Evolutionary conservation across 2,329 filamentous ascomycete species (phyloP).

Genomic region (Penicillium rolfsii): DNA sequence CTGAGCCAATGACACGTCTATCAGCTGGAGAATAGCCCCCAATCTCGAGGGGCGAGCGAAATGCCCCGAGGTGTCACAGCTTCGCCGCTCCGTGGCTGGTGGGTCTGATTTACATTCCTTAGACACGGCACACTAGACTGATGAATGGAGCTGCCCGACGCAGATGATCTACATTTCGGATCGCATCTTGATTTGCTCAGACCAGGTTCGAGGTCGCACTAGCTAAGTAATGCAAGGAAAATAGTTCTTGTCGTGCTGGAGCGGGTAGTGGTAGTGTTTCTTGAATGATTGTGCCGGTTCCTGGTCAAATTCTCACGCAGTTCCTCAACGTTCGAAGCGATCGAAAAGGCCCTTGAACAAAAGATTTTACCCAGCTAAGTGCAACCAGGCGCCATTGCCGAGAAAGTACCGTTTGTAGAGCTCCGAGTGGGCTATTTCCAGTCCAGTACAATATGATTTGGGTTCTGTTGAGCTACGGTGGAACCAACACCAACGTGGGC

Average conservation of each 20-base stretch:
- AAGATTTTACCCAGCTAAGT: not conserved
- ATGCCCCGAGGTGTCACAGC: constrained; percentile 17
- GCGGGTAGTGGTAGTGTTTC: not conserved
- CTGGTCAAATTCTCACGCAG: not conserved
- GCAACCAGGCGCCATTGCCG: not conserved
- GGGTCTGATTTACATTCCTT: constrained; percentile 20
- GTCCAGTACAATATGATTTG: not conserved
- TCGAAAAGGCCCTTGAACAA: not conserved
- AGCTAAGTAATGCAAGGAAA: constrained; percentile 13
- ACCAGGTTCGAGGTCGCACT: constrained; percentile 4
- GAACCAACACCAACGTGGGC: constrained; percentile 3
- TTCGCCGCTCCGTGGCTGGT: constrained; percentile 19
- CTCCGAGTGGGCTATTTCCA: not conserved
- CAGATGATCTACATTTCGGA: constrained; percentile 16
- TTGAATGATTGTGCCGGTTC: not conserved
- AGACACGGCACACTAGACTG: constrained; percentile 18
- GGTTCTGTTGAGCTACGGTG: constrained; percentile 10
- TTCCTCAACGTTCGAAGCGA: not conserved
- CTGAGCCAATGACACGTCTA: constrained; percentile 7
- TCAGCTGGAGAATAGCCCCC: not conserved
- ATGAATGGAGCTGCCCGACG: constrained; percentile 18
- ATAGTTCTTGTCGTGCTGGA: not conserved
- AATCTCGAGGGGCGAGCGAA: constrained; percentile 12
- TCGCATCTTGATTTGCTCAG: constrained; percentile 18
- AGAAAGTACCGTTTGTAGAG: not conserved